Conservation (phyloP, 2,329 filamentous ascomycete species). For the Aspergillus luchuensis region DNA sequence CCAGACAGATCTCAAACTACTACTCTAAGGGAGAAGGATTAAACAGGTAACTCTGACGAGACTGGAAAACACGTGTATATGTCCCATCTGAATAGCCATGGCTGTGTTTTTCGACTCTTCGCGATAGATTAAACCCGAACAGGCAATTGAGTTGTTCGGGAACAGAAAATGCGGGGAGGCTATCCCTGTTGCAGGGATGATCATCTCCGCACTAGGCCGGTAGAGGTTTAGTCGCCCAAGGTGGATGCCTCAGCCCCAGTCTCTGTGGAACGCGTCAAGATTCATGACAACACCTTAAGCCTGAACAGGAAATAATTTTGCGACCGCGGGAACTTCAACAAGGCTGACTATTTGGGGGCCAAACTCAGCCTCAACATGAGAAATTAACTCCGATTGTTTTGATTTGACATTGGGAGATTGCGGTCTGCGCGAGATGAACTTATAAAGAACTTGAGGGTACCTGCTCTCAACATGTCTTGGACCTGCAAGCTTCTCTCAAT, state of each 20-base stretch:
- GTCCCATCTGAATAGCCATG: too few relatives aligned
- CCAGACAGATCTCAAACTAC: too few relatives aligned
- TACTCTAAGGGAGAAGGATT: too few relatives aligned
- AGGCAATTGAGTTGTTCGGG: background rate
- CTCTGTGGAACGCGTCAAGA: background rate
- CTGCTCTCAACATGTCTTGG: background rate
- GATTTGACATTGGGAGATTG: background rate
- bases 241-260: background rate
- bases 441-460: background rate
- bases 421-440: background rate
- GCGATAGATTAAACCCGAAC: background rate
- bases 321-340: background rate
- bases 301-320: background rate
- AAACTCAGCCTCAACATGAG: background rate
- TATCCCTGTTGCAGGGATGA: background rate
- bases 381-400: background rate
- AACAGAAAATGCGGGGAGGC: background rate
- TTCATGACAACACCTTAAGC: background rate
- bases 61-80: too few relatives aligned
- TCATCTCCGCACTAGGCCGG: background rate
- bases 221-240: background rate
- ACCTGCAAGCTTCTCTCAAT: background rate
- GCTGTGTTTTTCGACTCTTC: background rate
- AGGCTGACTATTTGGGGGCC: background rate
- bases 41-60: too few relatives aligned